Evolutionary conservation across 495 filamentous ascomycete species (phyloP).

Genomic region (Hyaloscypha bicolor): DNA sequence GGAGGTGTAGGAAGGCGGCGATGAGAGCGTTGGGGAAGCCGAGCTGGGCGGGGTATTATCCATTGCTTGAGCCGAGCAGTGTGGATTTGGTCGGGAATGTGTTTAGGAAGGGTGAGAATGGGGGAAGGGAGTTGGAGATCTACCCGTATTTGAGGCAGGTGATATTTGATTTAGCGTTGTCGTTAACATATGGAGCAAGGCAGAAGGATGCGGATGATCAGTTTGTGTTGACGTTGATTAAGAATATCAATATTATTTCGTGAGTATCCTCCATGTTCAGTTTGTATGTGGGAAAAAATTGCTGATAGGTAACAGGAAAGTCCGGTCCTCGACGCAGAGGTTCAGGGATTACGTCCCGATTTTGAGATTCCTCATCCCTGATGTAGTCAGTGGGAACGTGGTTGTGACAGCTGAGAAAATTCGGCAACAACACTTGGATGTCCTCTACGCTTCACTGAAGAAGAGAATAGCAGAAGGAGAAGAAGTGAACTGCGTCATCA

Average conservation of each 20-base stretch:
- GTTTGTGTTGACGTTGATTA: constrained; percentile 4
- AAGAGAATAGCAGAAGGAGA: constrained; percentile 14
- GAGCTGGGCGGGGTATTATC: constrained; percentile 8
- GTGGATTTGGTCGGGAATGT: background rate
- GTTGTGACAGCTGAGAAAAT: constrained; percentile 13
- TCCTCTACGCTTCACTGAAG: constrained; percentile 3
- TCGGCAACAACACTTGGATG: constrained; percentile 9
- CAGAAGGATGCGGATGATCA: constrained; percentile 6
- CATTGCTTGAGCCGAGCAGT: constrained; percentile 6
- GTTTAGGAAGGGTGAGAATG: background rate
- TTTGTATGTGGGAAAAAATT: no score
- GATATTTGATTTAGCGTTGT: constrained; percentile 15
- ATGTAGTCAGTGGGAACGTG: background rate
- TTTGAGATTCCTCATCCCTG: constrained; percentile 7
- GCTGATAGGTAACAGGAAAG: no score
- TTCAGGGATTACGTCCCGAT: constrained; percentile 13
- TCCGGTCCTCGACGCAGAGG: constrained; percentile 9
- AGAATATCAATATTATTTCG: constrained; percentile 9
- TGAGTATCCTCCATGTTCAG: no score
- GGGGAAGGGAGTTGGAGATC: background rate
- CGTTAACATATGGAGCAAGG: constrained; percentile 10
- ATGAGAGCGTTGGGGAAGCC: constrained; percentile 14
- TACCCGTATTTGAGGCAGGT: constrained; percentile 9
- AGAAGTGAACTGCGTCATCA: constrained; percentile 11
- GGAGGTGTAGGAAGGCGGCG: constrained; percentile 9